A percentile compares a stretch with the other conserved stretches of the same genome.
These are phyloP conservation scores for Blastocystis sp. DNA, from an alignment of 352 stramenopile species.

Conservation along the genomic window DNA sequence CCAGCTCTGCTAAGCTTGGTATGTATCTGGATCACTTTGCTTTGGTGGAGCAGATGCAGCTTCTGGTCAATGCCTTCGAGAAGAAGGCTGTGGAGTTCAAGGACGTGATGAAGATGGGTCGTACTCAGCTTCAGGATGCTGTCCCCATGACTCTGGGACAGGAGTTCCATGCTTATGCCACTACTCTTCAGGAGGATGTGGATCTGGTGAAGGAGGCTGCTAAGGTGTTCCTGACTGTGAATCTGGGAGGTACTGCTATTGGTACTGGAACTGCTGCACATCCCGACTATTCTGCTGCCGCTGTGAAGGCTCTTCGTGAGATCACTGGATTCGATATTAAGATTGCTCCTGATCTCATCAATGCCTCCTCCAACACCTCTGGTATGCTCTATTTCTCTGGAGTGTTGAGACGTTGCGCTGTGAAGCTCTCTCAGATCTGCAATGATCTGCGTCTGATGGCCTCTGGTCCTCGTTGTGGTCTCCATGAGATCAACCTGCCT, in stretches of 20 bases:
- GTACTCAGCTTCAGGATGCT: constrained; percentile 76
- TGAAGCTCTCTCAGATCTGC: constrained; percentile 74
- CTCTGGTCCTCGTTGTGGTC: constrained; percentile 84
- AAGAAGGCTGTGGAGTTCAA: constrained; percentile 72
- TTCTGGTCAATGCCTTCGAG: constrained; percentile 71
- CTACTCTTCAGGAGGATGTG: constrained; percentile 85
- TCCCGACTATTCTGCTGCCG: constrained; percentile 47
- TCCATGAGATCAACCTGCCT: constrained; percentile 85
- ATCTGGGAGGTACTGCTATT: constrained; percentile 75
- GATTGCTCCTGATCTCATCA: constrained; percentile 84
- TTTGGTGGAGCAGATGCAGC: constrained; percentile 59
- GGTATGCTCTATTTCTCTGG: constrained; percentile 62
- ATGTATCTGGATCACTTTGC: constrained; percentile 72
- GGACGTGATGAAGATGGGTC: constrained; percentile 75
- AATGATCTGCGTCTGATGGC: constrained; percentile 73
- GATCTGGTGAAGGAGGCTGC: constrained; percentile 81
- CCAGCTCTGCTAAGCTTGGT: constrained; percentile 74
- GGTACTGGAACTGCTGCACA: constrained; percentile 74
- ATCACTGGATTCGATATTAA: constrained; percentile 87
- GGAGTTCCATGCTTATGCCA: constrained; percentile 89
- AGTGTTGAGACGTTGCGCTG: constrained; percentile 13
- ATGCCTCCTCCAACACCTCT: constrained; percentile 46
- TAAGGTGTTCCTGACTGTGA: constrained; percentile 74
- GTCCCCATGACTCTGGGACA: constrained; percentile 90
- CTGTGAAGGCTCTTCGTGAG: constrained; percentile 79